These are phyloP conservation scores for Tulasnella sp. DNA, from an alignment of 768 basidiomycete species.

Conservation along the genomic window DNA sequence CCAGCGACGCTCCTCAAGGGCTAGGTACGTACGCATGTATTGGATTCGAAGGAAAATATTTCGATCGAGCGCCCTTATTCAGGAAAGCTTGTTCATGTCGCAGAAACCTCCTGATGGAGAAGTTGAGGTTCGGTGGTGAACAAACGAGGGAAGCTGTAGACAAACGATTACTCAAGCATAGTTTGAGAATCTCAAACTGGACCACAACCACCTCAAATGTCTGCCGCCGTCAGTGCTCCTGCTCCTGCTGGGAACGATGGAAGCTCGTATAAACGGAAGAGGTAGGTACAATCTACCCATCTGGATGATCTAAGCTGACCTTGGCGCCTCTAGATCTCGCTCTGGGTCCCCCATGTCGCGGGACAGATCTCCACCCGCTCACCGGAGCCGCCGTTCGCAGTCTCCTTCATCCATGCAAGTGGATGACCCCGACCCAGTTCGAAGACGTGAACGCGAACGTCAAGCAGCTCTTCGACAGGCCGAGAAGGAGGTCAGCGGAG, in stretches of 20 bases:
- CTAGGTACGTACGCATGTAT: background rate
- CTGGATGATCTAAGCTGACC: background rate
- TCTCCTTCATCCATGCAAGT: constrained; percentile 40
- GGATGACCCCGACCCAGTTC: constrained; percentile 70
- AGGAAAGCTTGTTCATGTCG: background rate
- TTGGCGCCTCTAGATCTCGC: constrained; percentile 12
- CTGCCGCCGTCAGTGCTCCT: constrained; percentile 16
- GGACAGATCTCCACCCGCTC: constrained; percentile 24
- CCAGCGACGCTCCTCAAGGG: background rate
- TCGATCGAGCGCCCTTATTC: background rate
- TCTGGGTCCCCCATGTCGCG: constrained; percentile 22
- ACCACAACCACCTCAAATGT: constrained; percentile 27
- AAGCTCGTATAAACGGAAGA: constrained; percentile 23
- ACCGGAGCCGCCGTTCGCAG: constrained; percentile 20
- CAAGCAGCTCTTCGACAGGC: constrained; percentile 70
- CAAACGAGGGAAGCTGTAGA: background rate
- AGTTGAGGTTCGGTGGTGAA: background rate
- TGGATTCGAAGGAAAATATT: background rate
- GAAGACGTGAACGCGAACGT: constrained; percentile 71
- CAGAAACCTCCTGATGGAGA: background rate
- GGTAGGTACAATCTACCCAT: constrained; percentile 17
- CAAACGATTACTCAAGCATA: background rate
- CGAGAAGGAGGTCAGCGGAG: constrained; percentile 56
- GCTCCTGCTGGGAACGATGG: constrained; percentile 6
- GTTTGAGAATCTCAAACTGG: constrained; percentile 17